Evolutionary conservation across 345 rosid species (phyloP).

Genomic region (Mallotus nudiflorus): DNA sequence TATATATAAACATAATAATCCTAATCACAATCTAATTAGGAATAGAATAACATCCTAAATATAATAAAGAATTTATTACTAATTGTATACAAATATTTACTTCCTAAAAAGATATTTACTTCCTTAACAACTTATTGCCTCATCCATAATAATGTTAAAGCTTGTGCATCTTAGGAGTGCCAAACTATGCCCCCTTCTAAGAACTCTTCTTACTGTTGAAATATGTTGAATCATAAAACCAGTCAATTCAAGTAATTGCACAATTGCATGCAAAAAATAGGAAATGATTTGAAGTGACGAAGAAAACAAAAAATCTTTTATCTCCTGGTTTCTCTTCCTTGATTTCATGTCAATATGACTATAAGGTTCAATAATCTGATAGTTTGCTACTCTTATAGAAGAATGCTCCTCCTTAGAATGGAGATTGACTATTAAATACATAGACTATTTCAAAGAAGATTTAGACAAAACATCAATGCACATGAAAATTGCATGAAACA

Average conservation of each 20-base stretch:
- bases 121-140: conserved; percentile 23
- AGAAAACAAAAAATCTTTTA: too few relatives aligned
- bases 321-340: conserved; percentile 42
- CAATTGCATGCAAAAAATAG: conserved; percentile 12
- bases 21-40: too few relatives aligned
- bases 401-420: conserved; percentile 26
- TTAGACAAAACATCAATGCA: too few relatives aligned
- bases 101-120: too few relatives aligned
- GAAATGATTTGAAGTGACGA: conserved; percentile 30
- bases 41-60: too few relatives aligned
- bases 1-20: too few relatives aligned
- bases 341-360: conserved; percentile 27
- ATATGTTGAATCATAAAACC: conserved; percentile 21
- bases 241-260: neutral
- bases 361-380: conserved; percentile 24
- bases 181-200: conserved; percentile 32
- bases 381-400: conserved; percentile 28
- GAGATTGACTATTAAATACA: conserved; percentile 34
- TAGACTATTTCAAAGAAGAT: conserved; percentile 31
- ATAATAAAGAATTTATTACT: too few relatives aligned
- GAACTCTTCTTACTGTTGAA: conserved; percentile 54
- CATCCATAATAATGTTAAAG: conserved; percentile 32
- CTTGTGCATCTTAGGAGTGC: conserved; percentile 38
- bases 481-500: too few relatives aligned
- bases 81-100: too few relatives aligned